phyloP scores from a whole-genome alignment of 2,329 filamentous ascomycete species.

The Corynespora cassiicola region DNA sequence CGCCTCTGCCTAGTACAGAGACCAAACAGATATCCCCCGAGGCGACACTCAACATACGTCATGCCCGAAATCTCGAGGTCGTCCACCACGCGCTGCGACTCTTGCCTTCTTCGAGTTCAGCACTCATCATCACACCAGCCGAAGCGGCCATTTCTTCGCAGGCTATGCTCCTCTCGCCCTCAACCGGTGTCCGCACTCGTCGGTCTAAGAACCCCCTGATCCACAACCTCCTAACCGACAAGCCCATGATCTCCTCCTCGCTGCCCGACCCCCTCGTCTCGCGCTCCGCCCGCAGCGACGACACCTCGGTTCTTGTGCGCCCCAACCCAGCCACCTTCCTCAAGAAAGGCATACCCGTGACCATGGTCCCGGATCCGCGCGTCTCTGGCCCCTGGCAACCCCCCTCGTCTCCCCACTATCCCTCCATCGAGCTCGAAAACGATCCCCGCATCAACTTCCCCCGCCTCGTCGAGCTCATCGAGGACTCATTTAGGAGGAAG shows the following conservation, averaged over 20 bases:
- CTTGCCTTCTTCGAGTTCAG: slow-evolving; percentile 84
- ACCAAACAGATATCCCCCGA: slow-evolving; percentile 18
- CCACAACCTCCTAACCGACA: slow-evolving; percentile 94
- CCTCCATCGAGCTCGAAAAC: slow-evolving; percentile 70
- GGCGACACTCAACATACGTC: slow-evolving; percentile 45
- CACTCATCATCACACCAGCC: slow-evolving; percentile 83
- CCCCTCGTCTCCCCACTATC: slow-evolving; percentile 63
- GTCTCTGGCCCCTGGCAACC: slow-evolving; percentile 69
- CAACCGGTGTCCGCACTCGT: slow-evolving; percentile 60
- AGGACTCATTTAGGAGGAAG: slow-evolving; percentile 88
- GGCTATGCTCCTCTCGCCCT: slow-evolving; percentile 24
- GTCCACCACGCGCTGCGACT: slow-evolving; percentile 74
- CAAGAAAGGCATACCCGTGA: slow-evolving; percentile 89
- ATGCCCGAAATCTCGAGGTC: slow-evolving; percentile 76
- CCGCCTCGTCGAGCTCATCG: slow-evolving; percentile 83
- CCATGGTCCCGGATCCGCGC: slow-evolving; percentile 77
- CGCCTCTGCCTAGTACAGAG: slow-evolving; percentile 20
- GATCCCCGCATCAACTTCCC: slow-evolving; percentile 84
- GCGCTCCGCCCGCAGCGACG: too few relatives aligned
- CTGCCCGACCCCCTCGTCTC: slow-evolving; percentile 64
- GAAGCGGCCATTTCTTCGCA: slow-evolving; percentile 73
- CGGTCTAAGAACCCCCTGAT: slow-evolving; percentile 83
- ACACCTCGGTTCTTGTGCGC: too few relatives aligned
- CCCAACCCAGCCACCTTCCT: slow-evolving; percentile 76
- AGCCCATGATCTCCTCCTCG: slow-evolving; percentile 90